Evolutionary conservation across 441 rosid species (phyloP), one percentile per base, ranked within the genome.

Genomic region (Populus hybrid): DNA sequence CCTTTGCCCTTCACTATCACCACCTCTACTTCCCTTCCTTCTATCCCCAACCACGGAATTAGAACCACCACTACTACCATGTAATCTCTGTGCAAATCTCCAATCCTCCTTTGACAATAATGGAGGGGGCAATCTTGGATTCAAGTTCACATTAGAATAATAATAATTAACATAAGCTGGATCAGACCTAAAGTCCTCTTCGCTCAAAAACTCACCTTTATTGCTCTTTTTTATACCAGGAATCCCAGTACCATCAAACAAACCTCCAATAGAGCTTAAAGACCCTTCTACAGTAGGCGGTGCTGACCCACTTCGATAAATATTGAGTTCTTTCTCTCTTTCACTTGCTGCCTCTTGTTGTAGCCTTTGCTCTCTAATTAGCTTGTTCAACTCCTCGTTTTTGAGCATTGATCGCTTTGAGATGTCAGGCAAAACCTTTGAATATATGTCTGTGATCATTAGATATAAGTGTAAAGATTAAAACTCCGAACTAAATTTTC

Each of bases 251-350:
- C 66, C 82, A 68, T 80, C 88, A 79, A 89, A 83, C 77, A 89
- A 74, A 2, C 92, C 93, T 70, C 89, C 93, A 70, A 88, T 85
- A 7, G 95, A 87, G 80, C 64, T 87, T 74, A 87, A 74, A 42
- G 96, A 85, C 61, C 96, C 96, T 77, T 91, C 94, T 28, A 91
- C 91, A 1, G 94, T 88, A 42, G 96, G 96, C 1, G 96, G 96
- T 21, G 96, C 94, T 18, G 96, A 91, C 72, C 94, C 96, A 84
- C 92, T 90, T 77, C 96, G 71, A 70, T 80, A 87, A 75, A 89
- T 84, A 69, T 80, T 85, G 74, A 85, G 88, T 57, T 89, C 92
- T 57, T 82, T 87, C 79, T 89, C 92, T 69, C 86, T 86, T 76
- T 87, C 91, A 79, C 82, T 71, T 11, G 79, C 78, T 63, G 80